These are phyloP conservation scores for Malus hybrid DNA, from an alignment of 331 rosid species.

Conservation along the genomic window DNA sequence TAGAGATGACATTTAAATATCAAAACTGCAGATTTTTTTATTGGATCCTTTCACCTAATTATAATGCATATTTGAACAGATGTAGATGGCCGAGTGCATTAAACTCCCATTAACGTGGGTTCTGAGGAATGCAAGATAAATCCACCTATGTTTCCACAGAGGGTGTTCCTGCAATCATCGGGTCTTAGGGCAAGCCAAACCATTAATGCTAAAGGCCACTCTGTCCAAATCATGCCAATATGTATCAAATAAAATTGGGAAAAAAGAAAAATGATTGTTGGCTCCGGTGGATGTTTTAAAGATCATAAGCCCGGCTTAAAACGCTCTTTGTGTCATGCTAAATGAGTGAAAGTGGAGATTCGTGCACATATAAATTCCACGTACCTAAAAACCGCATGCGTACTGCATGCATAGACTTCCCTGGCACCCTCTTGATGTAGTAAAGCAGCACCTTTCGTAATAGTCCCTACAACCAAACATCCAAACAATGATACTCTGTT, in stretches of 20 bases:
- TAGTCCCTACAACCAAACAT: slow-evolving; percentile 51
- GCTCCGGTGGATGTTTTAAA: neutral
- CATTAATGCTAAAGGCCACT: neutral
- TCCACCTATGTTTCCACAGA: neutral
- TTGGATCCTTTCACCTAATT: neutral
- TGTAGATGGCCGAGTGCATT: neutral
- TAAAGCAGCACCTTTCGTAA: slow-evolving; percentile 77
- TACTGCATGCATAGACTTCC: slow-evolving; percentile 93
- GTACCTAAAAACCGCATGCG: slow-evolving; percentile 96
- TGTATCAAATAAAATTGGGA: neutral
- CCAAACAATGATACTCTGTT: slow-evolving; percentile 6
- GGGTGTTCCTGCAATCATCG: neutral
- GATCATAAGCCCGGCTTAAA: neutral
- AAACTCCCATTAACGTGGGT: neutral
- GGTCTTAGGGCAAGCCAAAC: neutral
- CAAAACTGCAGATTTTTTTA: neutral
- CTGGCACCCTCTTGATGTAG: slow-evolving; percentile 96
- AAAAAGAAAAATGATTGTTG: neutral
- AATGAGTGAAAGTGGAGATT: neutral
- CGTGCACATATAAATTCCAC: neutral
- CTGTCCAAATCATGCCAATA: neutral
- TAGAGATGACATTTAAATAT: neutral
- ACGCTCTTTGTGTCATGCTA: neutral
- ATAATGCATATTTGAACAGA: neutral
- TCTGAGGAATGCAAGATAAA: neutral